Conservation (phyloP, 805 yeast species). For the Lachancea fermentati region DNA sequence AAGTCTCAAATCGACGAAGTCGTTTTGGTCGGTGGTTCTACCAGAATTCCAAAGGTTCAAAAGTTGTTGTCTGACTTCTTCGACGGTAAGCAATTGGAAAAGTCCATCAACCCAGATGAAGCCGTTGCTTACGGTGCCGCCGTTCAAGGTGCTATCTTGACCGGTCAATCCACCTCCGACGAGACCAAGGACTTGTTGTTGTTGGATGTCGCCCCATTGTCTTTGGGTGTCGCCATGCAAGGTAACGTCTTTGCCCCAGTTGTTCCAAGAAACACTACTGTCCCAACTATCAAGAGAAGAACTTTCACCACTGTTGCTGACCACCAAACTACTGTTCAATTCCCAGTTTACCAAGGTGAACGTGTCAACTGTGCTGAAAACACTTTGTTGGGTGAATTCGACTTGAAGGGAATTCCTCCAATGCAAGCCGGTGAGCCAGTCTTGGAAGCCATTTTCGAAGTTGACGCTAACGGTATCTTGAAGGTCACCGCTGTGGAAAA, state of each 20-base stretch:
- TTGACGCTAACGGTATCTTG: slow-evolving; percentile 99
- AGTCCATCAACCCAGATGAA: slow-evolving; percentile 97
- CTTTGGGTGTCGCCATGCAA: slow-evolving; percentile 99
- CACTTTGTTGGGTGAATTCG: slow-evolving; percentile 97
- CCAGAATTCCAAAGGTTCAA: slow-evolving; percentile 98
- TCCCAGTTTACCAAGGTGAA: slow-evolving; percentile 99
- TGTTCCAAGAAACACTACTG: slow-evolving; percentile 99
- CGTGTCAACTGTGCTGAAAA: slow-evolving; percentile 98
- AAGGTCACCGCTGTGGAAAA: slow-evolving; percentile 98
- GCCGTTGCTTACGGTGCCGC: slow-evolving; percentile 99
- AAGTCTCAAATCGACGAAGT: slow-evolving; percentile 88
- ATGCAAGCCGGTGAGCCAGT: slow-evolving; percentile 99
- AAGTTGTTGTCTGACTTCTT: slow-evolving; percentile 90
- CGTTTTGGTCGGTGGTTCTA: slow-evolving; percentile 97
- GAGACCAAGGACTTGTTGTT: slow-evolving; percentile 93
- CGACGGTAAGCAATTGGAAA: slow-evolving; percentile 94
- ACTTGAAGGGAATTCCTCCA: slow-evolving; percentile 96
- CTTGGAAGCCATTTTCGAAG: slow-evolving; percentile 97
- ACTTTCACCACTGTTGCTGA: slow-evolving; percentile 98
- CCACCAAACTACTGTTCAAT: slow-evolving; percentile 97
- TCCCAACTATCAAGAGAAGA: slow-evolving; percentile 98
- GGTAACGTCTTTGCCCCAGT: slow-evolving; percentile 99
- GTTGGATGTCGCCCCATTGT: slow-evolving; percentile 96
- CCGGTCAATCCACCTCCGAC: slow-evolving; percentile 84
- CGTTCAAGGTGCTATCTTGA: slow-evolving; percentile 97